Conservation (phyloP, 495 filamentous ascomycete species). For the Penicillium diatomitis region DNA sequence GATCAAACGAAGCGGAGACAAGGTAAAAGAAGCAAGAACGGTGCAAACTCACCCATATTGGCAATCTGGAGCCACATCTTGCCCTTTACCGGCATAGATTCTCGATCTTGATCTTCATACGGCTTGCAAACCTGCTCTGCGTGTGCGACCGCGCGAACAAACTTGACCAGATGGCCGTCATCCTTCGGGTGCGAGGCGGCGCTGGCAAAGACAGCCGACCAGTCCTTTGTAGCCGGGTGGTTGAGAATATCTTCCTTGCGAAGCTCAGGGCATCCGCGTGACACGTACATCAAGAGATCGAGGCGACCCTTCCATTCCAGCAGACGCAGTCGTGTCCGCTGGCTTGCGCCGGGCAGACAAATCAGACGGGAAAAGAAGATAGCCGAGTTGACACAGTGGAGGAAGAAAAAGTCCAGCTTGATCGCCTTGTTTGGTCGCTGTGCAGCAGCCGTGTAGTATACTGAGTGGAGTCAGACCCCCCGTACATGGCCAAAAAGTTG, state of each 20-base stretch:
- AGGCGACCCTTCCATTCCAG: conserved; percentile 68
- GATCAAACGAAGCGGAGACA: too few species aligned
- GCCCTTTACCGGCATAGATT: conserved; percentile 45
- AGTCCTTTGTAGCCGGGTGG: conserved; percentile 37
- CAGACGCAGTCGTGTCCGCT: conserved; percentile 49
- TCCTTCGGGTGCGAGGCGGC: conserved; percentile 46
- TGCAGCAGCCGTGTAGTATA: conserved; percentile 54
- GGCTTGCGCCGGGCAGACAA: conserved; percentile 16
- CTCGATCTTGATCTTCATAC: conserved; percentile 27
- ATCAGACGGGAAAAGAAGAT: conserved; percentile 55
- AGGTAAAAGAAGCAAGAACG: too few species aligned
- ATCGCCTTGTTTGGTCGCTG: conserved; percentile 52
- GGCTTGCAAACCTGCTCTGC: conserved; percentile 40
- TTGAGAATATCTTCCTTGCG: conserved; percentile 42
- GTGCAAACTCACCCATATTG: conserved; percentile 42
- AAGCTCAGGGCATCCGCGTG: conserved; percentile 46
- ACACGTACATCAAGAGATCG: conserved; percentile 60
- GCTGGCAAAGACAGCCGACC: conserved; percentile 49
- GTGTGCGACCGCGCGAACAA: conserved; percentile 56
- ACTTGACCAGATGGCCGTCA: conserved; percentile 72
- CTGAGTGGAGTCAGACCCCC: conserved; percentile 6
- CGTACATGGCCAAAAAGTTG: background rate
- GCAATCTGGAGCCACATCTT: conserved; percentile 64
- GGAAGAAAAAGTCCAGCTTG: conserved; percentile 77
- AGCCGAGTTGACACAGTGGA: conserved; percentile 55